These are phyloP conservation scores for Fraxinus excelsior DNA, from an alignment of 257 asterid species.

Conservation along the genomic window DNA sequence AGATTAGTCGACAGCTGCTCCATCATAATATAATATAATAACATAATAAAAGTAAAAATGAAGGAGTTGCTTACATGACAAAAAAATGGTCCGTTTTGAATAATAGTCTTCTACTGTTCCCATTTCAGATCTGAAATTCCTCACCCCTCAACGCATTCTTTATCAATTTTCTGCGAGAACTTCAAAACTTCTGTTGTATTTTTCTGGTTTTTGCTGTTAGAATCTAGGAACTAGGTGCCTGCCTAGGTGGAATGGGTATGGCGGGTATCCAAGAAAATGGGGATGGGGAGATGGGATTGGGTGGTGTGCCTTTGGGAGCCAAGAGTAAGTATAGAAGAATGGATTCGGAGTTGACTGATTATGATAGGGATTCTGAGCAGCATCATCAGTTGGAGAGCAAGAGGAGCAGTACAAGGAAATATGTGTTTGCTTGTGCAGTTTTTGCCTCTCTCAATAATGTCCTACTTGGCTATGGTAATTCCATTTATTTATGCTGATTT, in stretches of 20 bases:
- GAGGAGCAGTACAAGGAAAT: conserved; percentile 61
- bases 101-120: neutral
- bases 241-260: conserved; percentile 47
- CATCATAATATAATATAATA: neutral
- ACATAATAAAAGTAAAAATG: neutral
- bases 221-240: neutral
- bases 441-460: conserved; percentile 93
- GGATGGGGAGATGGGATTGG: conserved; percentile 45
- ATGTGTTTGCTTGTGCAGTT: conserved; percentile 89
- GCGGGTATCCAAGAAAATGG: conserved; percentile 56
- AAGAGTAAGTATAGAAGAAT: conserved; percentile 70
- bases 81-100: neutral
- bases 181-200: neutral
- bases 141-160: neutral
- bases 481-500: neutral
- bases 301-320: conserved; percentile 47
- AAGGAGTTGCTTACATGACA: conserved; percentile 1
- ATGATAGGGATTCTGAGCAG: conserved; percentile 48
- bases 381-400: conserved; percentile 51
- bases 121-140: conserved; percentile 20
- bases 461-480: conserved; percentile 89
- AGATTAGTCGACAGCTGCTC: neutral
- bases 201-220: neutral
- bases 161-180: neutral
- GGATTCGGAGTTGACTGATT: conserved; percentile 50